phyloP scores from a whole-genome alignment of 2,329 filamentous ascomycete genomes.

The Cladosporium sphaerospermum region DNA sequence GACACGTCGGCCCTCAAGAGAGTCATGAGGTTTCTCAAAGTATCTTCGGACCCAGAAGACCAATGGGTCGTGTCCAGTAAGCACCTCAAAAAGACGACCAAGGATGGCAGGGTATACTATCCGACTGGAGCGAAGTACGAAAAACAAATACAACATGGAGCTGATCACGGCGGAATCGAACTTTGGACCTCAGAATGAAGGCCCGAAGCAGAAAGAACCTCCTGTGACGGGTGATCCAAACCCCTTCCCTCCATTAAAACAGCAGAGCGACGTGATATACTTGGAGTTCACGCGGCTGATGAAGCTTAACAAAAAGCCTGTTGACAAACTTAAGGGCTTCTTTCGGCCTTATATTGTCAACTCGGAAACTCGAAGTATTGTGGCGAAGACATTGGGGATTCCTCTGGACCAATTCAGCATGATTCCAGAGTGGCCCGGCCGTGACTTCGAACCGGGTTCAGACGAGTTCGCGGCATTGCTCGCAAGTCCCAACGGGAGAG shows the following conservation, averaged over 20 bases:
- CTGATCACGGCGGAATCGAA: not conserved
- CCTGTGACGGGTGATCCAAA: constrained; percentile 10
- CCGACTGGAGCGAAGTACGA: not conserved
- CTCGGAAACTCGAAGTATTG: not conserved
- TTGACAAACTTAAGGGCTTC: not conserved
- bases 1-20: not conserved
- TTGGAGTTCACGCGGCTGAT: not conserved
- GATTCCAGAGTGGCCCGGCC: not conserved
- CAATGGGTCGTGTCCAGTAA: not conserved
- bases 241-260: constrained; percentile 3
- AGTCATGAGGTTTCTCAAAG: not conserved
- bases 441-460: not conserved
- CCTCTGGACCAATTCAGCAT: not conserved
- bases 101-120: not conserved
- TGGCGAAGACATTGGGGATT: not conserved
- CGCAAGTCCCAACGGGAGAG: constrained; percentile 12
- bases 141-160: not conserved
- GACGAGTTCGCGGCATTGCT: constrained; percentile 11
- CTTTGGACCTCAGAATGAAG: not conserved
- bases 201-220: not conserved
- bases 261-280: not conserved
- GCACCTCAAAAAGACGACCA: not conserved
- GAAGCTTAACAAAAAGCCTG: not conserved
- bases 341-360: not conserved
- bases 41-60: not conserved